phyloP scores from a whole-genome alignment of 2,329 filamentous ascomycete species.

The Davidsoniella eucalypti region DNA sequence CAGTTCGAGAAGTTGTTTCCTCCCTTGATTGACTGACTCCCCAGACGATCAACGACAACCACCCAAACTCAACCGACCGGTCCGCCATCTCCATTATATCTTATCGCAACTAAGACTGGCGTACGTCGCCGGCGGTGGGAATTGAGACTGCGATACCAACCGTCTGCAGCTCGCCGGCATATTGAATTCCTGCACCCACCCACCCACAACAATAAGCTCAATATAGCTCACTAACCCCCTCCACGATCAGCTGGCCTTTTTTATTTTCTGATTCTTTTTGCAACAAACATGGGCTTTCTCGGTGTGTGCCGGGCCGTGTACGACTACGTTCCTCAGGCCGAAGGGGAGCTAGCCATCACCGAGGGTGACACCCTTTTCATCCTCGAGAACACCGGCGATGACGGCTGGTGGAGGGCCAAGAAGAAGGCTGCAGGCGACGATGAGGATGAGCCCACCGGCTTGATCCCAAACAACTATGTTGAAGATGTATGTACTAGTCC shows the following conservation, averaged over 20 bases:
- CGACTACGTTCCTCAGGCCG: constrained; percentile 77
- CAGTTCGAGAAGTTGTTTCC: no score
- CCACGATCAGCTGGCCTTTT: no score
- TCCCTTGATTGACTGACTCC: no score
- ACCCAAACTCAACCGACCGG: no score
- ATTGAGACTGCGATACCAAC: no score
- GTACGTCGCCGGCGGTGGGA: no score
- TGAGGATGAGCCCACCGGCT: constrained; percentile 76
- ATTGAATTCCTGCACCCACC: no score
- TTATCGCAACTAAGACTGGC: no score
- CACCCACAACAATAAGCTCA: no score
- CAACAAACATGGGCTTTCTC: constrained; percentile 64
- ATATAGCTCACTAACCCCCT: not conserved
- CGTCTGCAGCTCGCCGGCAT: no score
- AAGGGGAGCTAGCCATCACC: constrained; percentile 66
- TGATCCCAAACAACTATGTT: constrained; percentile 90
- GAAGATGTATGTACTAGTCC: constrained; percentile 48
- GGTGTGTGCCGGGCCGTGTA: constrained; percentile 83
- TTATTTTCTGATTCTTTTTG: not conserved
- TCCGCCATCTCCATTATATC: no score
- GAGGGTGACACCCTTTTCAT: constrained; percentile 85
- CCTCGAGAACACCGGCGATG: constrained; percentile 60
- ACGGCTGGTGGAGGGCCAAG: constrained; percentile 93
- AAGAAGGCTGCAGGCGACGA: constrained; percentile 72
- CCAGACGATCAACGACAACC: no score